These are phyloP conservation scores for Ilex asprella DNA, from an alignment of 257 asterid genomes.

Conservation along the genomic window DNA sequence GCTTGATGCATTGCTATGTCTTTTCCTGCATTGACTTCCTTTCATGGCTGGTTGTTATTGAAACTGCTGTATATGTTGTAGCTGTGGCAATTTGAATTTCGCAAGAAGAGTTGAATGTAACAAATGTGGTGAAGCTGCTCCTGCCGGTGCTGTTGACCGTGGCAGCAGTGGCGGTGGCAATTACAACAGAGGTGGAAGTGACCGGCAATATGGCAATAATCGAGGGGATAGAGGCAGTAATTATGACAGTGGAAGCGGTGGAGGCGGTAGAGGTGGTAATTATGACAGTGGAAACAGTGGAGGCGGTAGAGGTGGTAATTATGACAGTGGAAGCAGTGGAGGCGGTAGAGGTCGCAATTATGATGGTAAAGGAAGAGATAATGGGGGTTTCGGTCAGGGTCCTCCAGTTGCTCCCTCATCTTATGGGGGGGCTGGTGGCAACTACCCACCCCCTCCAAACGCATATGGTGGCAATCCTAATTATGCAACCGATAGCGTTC, in stretches of 20 bases:
- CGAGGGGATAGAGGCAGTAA: conserved; percentile 24
- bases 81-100: conserved; percentile 98
- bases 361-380: conserved; percentile 68
- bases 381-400: conserved; percentile 61
- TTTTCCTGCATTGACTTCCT: too few relatives aligned
- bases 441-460: conserved; percentile 53
- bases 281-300: conserved; percentile 51
- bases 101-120: conserved; percentile 97
- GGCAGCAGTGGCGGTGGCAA: conserved; percentile 65
- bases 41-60: conserved; percentile 22
- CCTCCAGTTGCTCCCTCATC: conserved; percentile 66
- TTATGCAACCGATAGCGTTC: conserved; percentile 65
- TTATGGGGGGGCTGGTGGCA: conserved; percentile 60
- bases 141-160: conserved; percentile 76
- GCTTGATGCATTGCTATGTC: too few relatives aligned
- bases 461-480: conserved; percentile 59
- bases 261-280: conserved; percentile 34
- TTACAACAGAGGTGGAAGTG: conserved; percentile 9
- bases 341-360: conserved; percentile 57
- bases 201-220: conserved; percentile 4
- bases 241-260: too few relatives aligned
- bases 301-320: conserved; percentile 55
- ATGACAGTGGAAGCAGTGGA: conserved; percentile 50
- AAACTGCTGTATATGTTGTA: conserved; percentile 48
- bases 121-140: conserved; percentile 92